Conservation (phyloP, 2,329 filamentous ascomycete species). For the Neofusicoccum ribis region DNA sequence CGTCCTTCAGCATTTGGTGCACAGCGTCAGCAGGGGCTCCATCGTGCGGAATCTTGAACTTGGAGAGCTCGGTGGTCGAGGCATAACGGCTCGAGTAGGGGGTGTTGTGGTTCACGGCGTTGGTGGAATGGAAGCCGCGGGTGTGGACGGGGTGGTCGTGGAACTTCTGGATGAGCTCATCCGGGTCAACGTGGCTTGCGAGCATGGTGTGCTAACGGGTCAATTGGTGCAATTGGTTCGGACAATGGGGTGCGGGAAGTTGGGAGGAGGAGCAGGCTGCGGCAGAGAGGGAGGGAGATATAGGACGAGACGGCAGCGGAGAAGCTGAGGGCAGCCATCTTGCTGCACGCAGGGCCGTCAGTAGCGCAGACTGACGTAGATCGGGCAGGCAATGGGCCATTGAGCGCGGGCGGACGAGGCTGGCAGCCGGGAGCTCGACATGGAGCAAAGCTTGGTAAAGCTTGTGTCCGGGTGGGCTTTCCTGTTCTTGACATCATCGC, state of each 20-base stretch:
- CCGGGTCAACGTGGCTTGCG: slow-evolving; percentile 51
- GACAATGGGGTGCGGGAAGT: background rate
- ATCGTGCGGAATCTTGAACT: slow-evolving; percentile 59
- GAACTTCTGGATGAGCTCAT: slow-evolving; percentile 55
- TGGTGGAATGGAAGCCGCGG: slow-evolving; percentile 37
- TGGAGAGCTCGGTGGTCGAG: slow-evolving; percentile 56
- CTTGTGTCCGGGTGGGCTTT: slow-evolving; percentile 16
- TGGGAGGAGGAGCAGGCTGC: background rate
- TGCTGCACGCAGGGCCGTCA: background rate
- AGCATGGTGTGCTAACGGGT: slow-evolving; percentile 1
- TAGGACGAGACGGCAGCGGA: background rate
- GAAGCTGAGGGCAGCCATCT: background rate
- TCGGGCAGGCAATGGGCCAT: background rate
- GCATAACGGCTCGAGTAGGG: slow-evolving; percentile 61
- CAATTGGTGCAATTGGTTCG: background rate
- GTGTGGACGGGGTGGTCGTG: slow-evolving; percentile 48
- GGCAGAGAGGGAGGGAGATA: background rate
- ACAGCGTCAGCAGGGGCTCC: slow-evolving; percentile 63
- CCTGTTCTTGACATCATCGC: slow-evolving; percentile 8
- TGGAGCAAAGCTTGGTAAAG: slow-evolving; percentile 21
- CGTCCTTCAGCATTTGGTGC: slow-evolving; percentile 58
- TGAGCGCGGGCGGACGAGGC: background rate
- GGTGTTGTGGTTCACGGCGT: slow-evolving; percentile 53
- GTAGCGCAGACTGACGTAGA: slow-evolving; percentile 8
- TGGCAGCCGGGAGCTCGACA: slow-evolving; percentile 10